phyloP scores from a whole-genome alignment of 148 eudicot species.

The Amaranthus hypochondriacus region DNA sequence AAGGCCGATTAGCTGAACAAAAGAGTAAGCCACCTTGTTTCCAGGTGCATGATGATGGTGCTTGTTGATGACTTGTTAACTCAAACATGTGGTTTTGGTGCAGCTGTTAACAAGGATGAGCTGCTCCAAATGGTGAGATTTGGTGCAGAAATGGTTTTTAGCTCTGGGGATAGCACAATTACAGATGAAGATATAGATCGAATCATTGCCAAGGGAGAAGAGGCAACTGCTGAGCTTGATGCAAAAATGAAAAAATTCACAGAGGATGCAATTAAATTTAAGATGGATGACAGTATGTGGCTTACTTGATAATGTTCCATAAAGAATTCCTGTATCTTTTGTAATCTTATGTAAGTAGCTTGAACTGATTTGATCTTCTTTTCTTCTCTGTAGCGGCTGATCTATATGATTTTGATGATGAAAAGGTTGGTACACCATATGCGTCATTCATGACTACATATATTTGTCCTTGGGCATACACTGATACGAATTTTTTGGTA shows the following conservation, averaged over 20 bases:
- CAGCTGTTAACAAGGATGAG: constrained; percentile 99
- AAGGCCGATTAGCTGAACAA: constrained; percentile 95
- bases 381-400: constrained; percentile 71
- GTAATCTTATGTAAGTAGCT: too few relatives aligned
- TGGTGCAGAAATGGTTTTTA: constrained; percentile 99
- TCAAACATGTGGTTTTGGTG: constrained; percentile 15
- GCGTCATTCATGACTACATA: background rate
- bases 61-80: constrained; percentile 14
- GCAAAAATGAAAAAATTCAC: constrained; percentile 99
- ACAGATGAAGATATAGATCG: constrained; percentile 97
- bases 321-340: background rate
- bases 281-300: constrained; percentile 94
- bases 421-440: constrained; percentile 47
- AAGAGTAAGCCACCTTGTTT: constrained; percentile 47
- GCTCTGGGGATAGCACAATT: constrained; percentile 96
- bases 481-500: constrained; percentile 8
- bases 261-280: constrained; percentile 96
- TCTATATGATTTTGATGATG: constrained; percentile 89
- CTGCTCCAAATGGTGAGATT: constrained; percentile 98
- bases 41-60: background rate
- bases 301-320: background rate
- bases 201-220: constrained; percentile 98
- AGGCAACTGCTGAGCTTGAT: constrained; percentile 97
- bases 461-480: background rate
- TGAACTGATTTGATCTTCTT: constrained; percentile 15